Evolutionary conservation across 371 early-diverging fungal species (phyloP), one percentile per base, ranked within the genome.

Genomic region (Mortierella sp.): DNA sequence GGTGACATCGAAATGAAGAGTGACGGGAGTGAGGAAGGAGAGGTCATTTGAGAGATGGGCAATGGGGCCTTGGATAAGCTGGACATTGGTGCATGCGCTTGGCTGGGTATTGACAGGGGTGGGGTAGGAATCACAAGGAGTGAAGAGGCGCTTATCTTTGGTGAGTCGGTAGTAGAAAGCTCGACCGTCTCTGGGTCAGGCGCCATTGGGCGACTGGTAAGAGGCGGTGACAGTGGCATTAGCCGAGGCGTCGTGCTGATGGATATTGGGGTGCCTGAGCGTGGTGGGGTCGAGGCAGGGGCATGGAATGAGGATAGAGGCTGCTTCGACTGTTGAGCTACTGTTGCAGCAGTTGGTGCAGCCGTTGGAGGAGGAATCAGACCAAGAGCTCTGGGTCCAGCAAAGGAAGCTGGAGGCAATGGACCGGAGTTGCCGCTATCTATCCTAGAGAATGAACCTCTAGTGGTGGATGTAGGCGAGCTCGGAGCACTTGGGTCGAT

Each of bases 341-440:
- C 37, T 37, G 37, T 37, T 37, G 37, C 37, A 37, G 37, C 9
- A 9, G 37, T 37, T 9, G 37, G 9, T 37, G 37, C 37, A 37
- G 37, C 37, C 3, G 37, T 9, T 37, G 3, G 37, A 37, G 37
- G 9, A 37, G 59, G 64, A n/a, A 60, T 67, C 52, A 61, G 44
- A 5, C 71, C 76, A 2, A 75, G n/a, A 1, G 71, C 26, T 44
- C 76, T 62, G n/a, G 76, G 76, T 14, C 76, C 71, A 50, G 67
- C 76, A 64, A 75, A 75, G 6, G 71, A 25, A 1, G 62, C 64
- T 0, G 76, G 71, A 6, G 68, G 30, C 25, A 64, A 37, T 9
- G 71, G 68, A n/a, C 71, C 68, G 7, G 60, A 45, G 15, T 62
- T 25, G 45, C 46, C 57, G 0, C 57, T 56, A 19, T 63, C 64